These are phyloP conservation scores for Bruguiera sexangula DNA, from an alignment of 345 rosid genomes.

Conservation along the genomic window DNA sequence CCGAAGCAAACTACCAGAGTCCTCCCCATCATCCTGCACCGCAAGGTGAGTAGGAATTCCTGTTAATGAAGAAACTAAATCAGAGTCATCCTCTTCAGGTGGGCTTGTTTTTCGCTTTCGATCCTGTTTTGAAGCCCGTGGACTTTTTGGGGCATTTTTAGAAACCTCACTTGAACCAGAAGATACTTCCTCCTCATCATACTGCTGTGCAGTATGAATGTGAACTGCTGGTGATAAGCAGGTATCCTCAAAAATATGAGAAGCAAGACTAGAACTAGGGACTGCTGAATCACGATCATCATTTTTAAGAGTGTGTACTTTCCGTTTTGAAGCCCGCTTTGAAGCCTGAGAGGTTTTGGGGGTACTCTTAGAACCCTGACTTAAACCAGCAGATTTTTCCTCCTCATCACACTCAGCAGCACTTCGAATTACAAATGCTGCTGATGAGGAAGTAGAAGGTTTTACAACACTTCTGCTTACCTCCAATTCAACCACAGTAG, in stretches of 20 bases:
- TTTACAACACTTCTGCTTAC: conserved; percentile 13
- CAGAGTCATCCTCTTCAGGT: conserved; percentile 14
- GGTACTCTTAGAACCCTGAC: conserved; percentile 29
- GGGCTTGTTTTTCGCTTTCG: conserved; percentile 18
- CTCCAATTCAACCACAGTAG: conserved; percentile 24
- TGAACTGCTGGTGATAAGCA: conserved; percentile 21
- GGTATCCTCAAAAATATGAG: not conserved
- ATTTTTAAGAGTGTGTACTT: conserved; percentile 15
- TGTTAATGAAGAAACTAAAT: not conserved
- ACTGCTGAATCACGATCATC: conserved; percentile 20
- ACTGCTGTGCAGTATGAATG: conserved; percentile 51
- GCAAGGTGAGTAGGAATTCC: no score
- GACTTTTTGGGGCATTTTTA: conserved; percentile 29
- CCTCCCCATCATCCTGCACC: not conserved
- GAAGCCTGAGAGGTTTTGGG: conserved; percentile 25
- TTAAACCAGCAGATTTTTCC: conserved; percentile 44
- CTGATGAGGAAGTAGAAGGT: conserved; percentile 36
- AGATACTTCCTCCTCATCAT: conserved; percentile 69
- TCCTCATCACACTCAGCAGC: conserved; percentile 83
- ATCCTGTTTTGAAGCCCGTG: conserved; percentile 19
- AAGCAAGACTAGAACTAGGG: conserved; percentile 13
- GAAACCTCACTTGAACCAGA: conserved; percentile 30
- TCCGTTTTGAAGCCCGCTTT: conserved; percentile 23
- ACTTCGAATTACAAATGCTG: conserved; percentile 72
- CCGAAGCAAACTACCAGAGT: not conserved